A percentile compares a stretch with the other conserved stretches of the same genome.
phyloP scores from a whole-genome alignment of 371 early-diverging fungal genomes.

The Syncephalis plumigaleata region DNA sequence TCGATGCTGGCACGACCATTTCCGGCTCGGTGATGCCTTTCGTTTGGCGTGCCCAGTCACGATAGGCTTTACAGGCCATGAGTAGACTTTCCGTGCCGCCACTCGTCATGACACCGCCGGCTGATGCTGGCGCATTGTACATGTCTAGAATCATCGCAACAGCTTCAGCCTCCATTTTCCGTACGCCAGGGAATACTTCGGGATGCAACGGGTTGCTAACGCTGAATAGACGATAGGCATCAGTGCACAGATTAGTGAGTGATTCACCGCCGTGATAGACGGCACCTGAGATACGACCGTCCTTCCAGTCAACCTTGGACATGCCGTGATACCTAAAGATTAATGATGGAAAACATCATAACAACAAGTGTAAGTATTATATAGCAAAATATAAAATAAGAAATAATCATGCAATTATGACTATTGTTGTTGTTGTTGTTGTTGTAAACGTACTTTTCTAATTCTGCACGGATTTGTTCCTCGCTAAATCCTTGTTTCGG shows the following conservation, averaged over 20 bases:
- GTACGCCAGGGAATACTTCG: slow-evolving; percentile 87
- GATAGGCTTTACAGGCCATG: slow-evolving; percentile 83
- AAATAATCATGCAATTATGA: no score
- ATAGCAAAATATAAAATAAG: no score
- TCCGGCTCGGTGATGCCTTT: slow-evolving; percentile 77
- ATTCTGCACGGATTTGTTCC: slow-evolving; percentile 30
- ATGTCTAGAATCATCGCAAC: slow-evolving; percentile 77
- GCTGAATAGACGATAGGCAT: slow-evolving; percentile 75
- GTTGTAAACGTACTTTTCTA: slow-evolving; percentile 38
- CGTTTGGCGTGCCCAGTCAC: slow-evolving; percentile 49
- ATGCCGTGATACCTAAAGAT: slow-evolving; percentile 19
- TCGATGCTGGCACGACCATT: slow-evolving; percentile 81
- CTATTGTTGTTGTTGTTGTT: no score
- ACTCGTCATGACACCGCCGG: slow-evolving; percentile 75
- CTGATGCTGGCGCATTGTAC: slow-evolving; percentile 60
- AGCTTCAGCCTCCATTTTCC: slow-evolving; percentile 89
- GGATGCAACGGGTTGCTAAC: slow-evolving; percentile 87
- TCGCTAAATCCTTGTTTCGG: slow-evolving; percentile 46
- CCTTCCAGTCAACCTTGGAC: slow-evolving; percentile 51
- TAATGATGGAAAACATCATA: not conserved
- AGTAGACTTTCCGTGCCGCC: slow-evolving; percentile 91
- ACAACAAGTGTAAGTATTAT: no score
- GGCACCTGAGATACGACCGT: slow-evolving; percentile 77
- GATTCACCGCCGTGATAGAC: slow-evolving; percentile 84
- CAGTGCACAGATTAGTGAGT: slow-evolving; percentile 45